Evolutionary conservation across 768 basidiomycete genomes (phyloP), one percentile per base, ranked within the genome.

Genomic region (Serendipita sp.): DNA sequence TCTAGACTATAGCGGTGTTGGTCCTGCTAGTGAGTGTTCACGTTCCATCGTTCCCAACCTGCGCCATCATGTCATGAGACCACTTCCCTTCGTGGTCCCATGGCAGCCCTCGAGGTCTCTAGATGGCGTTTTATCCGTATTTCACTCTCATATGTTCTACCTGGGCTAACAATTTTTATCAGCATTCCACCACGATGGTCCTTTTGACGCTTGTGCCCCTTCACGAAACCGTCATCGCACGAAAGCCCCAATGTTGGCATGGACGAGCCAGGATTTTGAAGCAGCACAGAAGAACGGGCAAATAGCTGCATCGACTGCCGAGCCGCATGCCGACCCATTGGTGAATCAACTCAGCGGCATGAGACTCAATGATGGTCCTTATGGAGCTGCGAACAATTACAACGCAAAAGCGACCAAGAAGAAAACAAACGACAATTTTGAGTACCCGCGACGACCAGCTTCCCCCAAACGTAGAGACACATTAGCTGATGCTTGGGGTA

Each of bases 171-270:
- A 46, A 46, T 29, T 33, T 63, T 31, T 33, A 62, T 36, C 68
- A 92, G 90, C 88, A 83, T 88, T 92, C 75, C 90, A 93, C 70
- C 90, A 93, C 70, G 91, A 92, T 70, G 90, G 90, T 34, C 91
- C 90, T 11, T 93, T 92, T 72, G 90, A 93, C 71, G 91, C 90
- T 33, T 91, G 89, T 71, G 90, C 90, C 2, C 90, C 90, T 0
- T 91, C 90, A 53, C 86, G 91, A 70, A 93, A 93, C 75, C 82
- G 83, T 52, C 83, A 88, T 69, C 83, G 80, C 68, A 82, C 79
- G 70, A 85, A 83, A 71, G 90, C 91, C 8, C 90, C 90, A 53
- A 85, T 93, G 83, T 77, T 84, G 67, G 87, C 90, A 31, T 93
- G 88, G 88, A 77, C 64, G 73, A 36, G 68, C 71, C 10, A 74